phyloP scores from a whole-genome alignment of 768 basidiomycete species.

The Termitomyces sp. region DNA sequence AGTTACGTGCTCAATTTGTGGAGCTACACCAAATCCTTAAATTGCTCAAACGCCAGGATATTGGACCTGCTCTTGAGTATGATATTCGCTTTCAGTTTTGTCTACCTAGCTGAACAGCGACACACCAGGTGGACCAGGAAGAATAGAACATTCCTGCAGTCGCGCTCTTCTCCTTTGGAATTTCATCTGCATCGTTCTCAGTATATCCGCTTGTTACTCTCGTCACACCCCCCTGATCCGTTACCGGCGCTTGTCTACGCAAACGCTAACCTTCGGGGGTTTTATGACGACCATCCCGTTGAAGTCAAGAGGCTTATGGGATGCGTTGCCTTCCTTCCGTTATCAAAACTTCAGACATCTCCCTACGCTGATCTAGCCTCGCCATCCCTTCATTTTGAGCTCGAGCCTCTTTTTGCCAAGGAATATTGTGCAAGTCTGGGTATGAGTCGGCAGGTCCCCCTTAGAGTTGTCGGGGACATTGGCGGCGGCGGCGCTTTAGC shows the following conservation, averaged over 20 bases:
- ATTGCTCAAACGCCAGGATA: constrained; percentile 62
- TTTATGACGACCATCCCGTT: constrained; percentile 56
- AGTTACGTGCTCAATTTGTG: constrained; percentile 55
- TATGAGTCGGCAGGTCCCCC: constrained; percentile 85
- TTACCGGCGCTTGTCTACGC: constrained; percentile 74
- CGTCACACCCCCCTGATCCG: constrained; percentile 57
- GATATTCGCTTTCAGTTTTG: constrained; percentile 11
- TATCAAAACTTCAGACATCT: constrained; percentile 60
- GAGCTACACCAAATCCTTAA: constrained; percentile 73
- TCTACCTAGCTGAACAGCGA: neutral
- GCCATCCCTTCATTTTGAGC: constrained; percentile 69
- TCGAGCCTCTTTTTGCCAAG: constrained; percentile 81
- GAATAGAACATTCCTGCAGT: constrained; percentile 63
- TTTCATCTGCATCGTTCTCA: constrained; percentile 91
- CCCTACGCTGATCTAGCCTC: constrained; percentile 76
- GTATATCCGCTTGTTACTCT: constrained; percentile 76
- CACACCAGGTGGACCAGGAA: constrained; percentile 71
- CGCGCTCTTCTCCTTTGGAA: constrained; percentile 77
- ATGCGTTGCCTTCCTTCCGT: constrained; percentile 69
- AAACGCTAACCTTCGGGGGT: constrained; percentile 57
- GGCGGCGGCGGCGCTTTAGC: constrained; percentile 90
- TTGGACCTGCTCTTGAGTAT: constrained; percentile 76
- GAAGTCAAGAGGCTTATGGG: constrained; percentile 74
- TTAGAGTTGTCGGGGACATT: constrained; percentile 88
- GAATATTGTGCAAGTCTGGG: constrained; percentile 88